These are phyloP conservation scores for Nakazawaea wickerhamii DNA, from an alignment of 805 yeast genomes.

Conservation along the genomic window DNA sequence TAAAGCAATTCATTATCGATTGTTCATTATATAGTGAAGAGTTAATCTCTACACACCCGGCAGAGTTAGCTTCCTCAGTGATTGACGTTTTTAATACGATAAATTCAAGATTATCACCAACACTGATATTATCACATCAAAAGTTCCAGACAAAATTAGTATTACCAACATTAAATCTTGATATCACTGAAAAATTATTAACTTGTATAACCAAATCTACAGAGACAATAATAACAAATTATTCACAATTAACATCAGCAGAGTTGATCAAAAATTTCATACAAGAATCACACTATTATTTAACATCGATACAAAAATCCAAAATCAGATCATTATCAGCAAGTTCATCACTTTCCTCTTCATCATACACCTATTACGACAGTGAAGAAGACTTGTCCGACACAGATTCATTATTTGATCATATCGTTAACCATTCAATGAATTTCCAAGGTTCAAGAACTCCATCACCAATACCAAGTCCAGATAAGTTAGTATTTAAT, in stretches of 20 bases:
- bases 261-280: constrained; percentile 8
- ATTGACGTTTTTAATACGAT: constrained; percentile 11
- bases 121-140: constrained; percentile 1
- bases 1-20: constrained; percentile 47
- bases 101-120: constrained; percentile 8
- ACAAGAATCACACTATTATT: constrained; percentile 8
- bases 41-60: constrained; percentile 33
- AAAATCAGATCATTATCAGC: constrained; percentile 9
- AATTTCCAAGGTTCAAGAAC: constrained; percentile 6
- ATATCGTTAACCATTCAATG: constrained; percentile 10
- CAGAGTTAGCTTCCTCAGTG: constrained; percentile 17
- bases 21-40: constrained; percentile 42
- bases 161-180: constrained; percentile 8
- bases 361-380: constrained; percentile 4
- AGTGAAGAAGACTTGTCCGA: constrained; percentile 10
- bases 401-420: constrained; percentile 12
- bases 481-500: constrained; percentile 5
- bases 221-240: constrained; percentile 2
- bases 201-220: constrained; percentile 3
- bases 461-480: constrained; percentile 12
- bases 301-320: constrained; percentile 10
- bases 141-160: constrained; percentile 6
- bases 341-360: neutral
- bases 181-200: constrained; percentile 7
- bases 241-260: constrained; percentile 1